Evolutionary conservation across 805 yeast genomes (phyloP), one percentile per base, ranked within the genome.

Genomic region (Monosporozyma siamensis): DNA sequence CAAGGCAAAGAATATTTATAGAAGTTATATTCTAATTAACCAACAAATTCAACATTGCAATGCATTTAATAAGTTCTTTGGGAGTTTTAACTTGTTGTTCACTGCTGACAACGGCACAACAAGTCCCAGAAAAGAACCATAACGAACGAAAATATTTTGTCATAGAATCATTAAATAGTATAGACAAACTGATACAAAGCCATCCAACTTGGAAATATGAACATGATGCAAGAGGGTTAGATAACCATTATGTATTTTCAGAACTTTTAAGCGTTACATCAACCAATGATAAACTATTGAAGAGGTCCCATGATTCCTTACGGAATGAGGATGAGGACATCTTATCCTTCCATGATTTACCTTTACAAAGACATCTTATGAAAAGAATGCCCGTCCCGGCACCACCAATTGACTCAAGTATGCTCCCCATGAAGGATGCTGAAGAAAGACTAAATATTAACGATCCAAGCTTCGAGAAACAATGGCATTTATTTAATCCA

Each of bases 401-500:
- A 15, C 43, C 47, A 7, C 69, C 69, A 1, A 49, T 64, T 6
- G 88, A 78, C 54, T 77, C 83, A 1, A 70, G 80, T 9, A 64
- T 72, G 58, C 51, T 59, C 37, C 69, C 69, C 0, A 56, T 77
- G 7, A 61, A 63, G 36, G 66, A 71, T 7, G 81, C 75, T 0
- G 66, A 67, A 44, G 67, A 71, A 17, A 61, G 70, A 43, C 74
- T 88, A 42, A 66, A 63, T 8, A 90, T 92, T 41, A 59, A 71
- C 15, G 98, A 92, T 64, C 98, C 98, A 0, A 64, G 73, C n/a
- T 90, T 92, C 56, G 59, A 63, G 9, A 69, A 73, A 30, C 98
- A 92, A 64, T 92, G 98, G 98, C 97, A 90, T 63, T 63, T 92
- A n/a, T 64, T 83, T 31, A 92, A 92, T 56, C 68, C 85, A 1